These are phyloP conservation scores for Glomus cerebriforme DNA, from an alignment of 192 early-diverging fungal species.

Conservation along the genomic window DNA sequence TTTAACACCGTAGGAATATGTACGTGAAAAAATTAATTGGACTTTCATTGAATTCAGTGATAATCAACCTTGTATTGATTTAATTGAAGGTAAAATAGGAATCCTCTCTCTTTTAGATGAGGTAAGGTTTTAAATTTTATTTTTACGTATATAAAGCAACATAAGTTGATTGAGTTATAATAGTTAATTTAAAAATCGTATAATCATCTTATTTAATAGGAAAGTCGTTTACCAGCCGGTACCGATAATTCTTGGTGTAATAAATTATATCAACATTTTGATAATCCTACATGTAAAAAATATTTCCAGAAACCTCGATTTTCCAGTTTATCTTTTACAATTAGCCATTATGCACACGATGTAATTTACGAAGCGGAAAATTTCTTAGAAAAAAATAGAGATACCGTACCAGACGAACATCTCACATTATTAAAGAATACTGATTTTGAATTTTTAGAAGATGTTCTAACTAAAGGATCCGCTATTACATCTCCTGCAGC, in stretches of 20 bases:
- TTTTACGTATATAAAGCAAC: background rate
- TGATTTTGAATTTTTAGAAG: constrained; percentile 79
- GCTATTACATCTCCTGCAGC: constrained; percentile 43
- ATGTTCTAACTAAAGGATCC: constrained; percentile 69
- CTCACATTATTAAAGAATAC: constrained; percentile 76
- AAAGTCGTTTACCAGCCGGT: constrained; percentile 79
- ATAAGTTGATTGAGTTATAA: no score
- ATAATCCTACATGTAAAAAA: constrained; percentile 58
- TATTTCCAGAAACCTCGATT: constrained; percentile 94
- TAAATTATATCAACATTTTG: constrained; percentile 89
- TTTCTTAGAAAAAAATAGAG: constrained; percentile 98
- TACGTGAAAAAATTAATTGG: constrained; percentile 96
- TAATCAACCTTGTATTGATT: constrained; percentile 97
- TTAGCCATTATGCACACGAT: constrained; percentile 94
- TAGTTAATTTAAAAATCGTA: no score
- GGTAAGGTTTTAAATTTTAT: constrained; percentile 44
- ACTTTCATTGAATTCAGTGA: constrained; percentile 99
- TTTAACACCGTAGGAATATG: constrained; percentile 65
- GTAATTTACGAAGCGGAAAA: constrained; percentile 93
- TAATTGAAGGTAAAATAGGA: constrained; percentile 95
- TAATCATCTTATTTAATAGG: constrained; percentile 33
- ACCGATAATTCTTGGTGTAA: constrained; percentile 82
- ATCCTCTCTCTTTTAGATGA: constrained; percentile 96
- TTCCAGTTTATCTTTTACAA: constrained; percentile 83
- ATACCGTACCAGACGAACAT: constrained; percentile 94